These are phyloP conservation scores for Candida parachauliodes DNA, from an alignment of 805 yeast species.

Conservation along the genomic window DNA sequence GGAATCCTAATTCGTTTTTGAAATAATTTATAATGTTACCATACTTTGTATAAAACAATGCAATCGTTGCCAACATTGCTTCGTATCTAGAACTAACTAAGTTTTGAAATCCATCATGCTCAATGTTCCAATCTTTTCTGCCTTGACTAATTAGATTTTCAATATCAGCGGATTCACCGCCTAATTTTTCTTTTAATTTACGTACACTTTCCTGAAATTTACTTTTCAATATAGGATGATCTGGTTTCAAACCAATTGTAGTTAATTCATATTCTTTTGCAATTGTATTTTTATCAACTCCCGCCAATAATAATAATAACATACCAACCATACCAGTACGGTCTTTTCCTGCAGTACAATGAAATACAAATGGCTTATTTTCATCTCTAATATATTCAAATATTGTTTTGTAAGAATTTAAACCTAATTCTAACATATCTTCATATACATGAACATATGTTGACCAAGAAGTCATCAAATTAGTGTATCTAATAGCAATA, in stretches of 20 bases:
- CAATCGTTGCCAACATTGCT: slow-evolving; percentile 64
- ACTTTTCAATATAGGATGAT: slow-evolving; percentile 35
- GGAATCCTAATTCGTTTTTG: slow-evolving; percentile 40
- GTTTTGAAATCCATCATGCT: slow-evolving; percentile 53
- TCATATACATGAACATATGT: slow-evolving; percentile 64
- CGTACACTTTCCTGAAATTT: slow-evolving; percentile 31
- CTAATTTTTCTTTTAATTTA: slow-evolving; percentile 25
- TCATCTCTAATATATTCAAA: slow-evolving; percentile 55
- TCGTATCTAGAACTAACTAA: slow-evolving; percentile 64
- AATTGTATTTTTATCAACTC: slow-evolving; percentile 62
- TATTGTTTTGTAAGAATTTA: slow-evolving; percentile 44
- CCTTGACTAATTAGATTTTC: slow-evolving; percentile 28
- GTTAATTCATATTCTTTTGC: slow-evolving; percentile 79
- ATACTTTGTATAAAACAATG: slow-evolving; percentile 46
- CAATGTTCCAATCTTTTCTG: slow-evolving; percentile 39
- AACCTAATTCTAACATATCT: slow-evolving; percentile 52
- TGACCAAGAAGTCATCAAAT: slow-evolving; percentile 54
- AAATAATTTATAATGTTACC: slow-evolving; percentile 54
- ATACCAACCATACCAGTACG: slow-evolving; percentile 75
- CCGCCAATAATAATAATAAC: slow-evolving; percentile 58
- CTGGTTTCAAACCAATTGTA: slow-evolving; percentile 56
- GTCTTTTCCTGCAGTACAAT: slow-evolving; percentile 87
- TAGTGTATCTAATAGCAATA: slow-evolving; percentile 51
- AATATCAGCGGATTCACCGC: slow-evolving; percentile 19
- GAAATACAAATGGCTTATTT: slow-evolving; percentile 52